Evolutionary conservation across 2,329 filamentous ascomycete species (phyloP).

Genomic region (Colletotrichum sp.): DNA sequence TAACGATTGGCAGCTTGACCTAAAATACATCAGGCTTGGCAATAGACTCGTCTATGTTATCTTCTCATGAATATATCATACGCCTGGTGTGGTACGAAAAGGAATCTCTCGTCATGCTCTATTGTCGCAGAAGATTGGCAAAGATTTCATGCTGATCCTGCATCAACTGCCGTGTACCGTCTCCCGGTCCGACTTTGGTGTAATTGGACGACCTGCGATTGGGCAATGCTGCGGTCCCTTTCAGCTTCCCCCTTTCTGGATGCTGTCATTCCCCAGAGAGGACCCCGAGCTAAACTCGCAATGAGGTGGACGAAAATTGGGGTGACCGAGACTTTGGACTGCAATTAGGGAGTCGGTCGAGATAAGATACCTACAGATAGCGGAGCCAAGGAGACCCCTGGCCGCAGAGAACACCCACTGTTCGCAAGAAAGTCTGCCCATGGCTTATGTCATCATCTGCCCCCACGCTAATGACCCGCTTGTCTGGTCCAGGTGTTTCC

Average conservation of each 20-base stretch:
- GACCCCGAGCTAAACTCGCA: not conserved
- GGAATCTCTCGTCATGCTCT: not conserved
- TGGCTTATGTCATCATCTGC: not conserved
- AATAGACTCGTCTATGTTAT: not conserved
- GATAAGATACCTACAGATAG: slow-evolving; percentile 17
- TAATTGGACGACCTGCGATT: not conserved
- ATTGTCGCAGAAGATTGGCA: not conserved
- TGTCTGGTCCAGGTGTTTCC: slow-evolving; percentile 5
- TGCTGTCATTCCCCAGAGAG: not conserved
- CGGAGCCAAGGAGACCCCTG: slow-evolving; percentile 7
- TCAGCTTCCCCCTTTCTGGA: not conserved
- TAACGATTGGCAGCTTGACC: not conserved
- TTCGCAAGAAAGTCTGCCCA: not conserved
- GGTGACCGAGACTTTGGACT: slow-evolving; percentile 4
- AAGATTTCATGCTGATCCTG: not conserved
- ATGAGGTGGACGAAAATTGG: not conserved
- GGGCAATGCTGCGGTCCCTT: not conserved
- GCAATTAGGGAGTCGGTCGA: not conserved
- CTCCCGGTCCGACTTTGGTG: not conserved
- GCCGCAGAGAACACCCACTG: not conserved
- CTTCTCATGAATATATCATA: not conserved
- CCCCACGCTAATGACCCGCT: slow-evolving; percentile 10
- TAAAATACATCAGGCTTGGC: not conserved
- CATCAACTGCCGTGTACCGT: not conserved
- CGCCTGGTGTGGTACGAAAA: not conserved